These are phyloP conservation scores for Solanum arcanum DNA, from an alignment of 257 asterid genomes.

Conservation along the genomic window DNA sequence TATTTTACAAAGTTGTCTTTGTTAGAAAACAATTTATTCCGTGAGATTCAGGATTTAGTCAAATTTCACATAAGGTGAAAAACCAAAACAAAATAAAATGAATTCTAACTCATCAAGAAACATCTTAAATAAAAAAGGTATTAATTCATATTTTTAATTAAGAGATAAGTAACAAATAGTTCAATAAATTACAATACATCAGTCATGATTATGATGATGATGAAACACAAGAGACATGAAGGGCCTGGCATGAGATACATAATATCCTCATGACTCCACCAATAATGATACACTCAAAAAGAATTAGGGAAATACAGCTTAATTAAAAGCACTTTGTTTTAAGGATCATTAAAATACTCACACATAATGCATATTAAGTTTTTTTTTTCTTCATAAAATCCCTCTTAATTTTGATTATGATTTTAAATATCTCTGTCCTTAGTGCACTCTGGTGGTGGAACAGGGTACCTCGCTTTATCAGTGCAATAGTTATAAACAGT, in stretches of 20 bases:
- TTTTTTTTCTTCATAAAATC: not conserved
- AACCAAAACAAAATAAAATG: not conserved
- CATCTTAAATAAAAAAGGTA: not conserved
- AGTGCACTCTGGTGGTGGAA: conserved; percentile 14
- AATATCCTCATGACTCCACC: not conserved
- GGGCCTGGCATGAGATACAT: not conserved
- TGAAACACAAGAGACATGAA: not conserved
- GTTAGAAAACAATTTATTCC: fast-evolving
- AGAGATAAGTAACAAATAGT: not conserved
- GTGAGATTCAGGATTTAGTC: fast-evolving
- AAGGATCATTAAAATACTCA: not conserved
- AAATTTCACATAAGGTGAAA: fast-evolving
- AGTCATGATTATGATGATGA: not conserved
- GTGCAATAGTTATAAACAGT: conserved; percentile 29
- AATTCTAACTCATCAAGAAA: not conserved
- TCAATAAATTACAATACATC: not conserved
- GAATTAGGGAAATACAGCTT: not conserved
- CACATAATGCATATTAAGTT: not conserved
- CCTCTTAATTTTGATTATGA: not conserved
- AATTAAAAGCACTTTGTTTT: not conserved
- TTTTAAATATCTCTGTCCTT: conserved; percentile 20
- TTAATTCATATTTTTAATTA: not conserved
- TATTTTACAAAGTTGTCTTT: too few relatives aligned
- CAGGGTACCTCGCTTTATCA: conserved; percentile 14
- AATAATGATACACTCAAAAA: not conserved